Conservation (phyloP, 345 rosid genomes). For the Trapa incisa region DNA sequence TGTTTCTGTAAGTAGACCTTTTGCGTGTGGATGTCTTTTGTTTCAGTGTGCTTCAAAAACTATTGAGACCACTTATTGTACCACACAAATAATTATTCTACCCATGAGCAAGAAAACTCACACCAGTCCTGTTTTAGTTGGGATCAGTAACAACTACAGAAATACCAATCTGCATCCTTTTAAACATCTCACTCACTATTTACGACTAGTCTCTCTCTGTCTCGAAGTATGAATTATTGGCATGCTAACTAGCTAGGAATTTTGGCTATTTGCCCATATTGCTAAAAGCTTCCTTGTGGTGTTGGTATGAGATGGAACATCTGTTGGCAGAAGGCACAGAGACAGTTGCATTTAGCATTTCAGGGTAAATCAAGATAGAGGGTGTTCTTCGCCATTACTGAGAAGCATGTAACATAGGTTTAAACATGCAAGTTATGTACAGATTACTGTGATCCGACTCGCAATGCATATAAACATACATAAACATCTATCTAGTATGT, state of each 20-base stretch:
- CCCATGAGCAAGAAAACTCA: too few relatives aligned
- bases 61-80: too few relatives aligned
- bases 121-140: too few relatives aligned
- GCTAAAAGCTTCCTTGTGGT: conserved; percentile 31
- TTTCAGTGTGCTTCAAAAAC: background rate
- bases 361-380: background rate
- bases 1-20: conserved; percentile 6
- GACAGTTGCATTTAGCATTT: background rate
- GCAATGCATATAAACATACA: background rate
- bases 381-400: background rate
- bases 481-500: background rate
- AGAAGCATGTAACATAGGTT: background rate
- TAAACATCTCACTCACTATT: too few relatives aligned
- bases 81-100: too few relatives aligned
- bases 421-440: background rate
- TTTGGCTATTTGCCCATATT: too few relatives aligned
- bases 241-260: too few relatives aligned
- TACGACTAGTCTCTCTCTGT: too few relatives aligned
- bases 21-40: background rate
- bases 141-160: too few relatives aligned
- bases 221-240: too few relatives aligned
- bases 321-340: conserved; percentile 14
- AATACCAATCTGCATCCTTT: too few relatives aligned
- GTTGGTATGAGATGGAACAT: conserved; percentile 46
- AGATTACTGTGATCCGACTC: background rate